A percentile compares a stretch with the other conserved stretches of the same genome.
Evolutionary conservation across 2,329 filamentous ascomycete genomes (phyloP).

Genomic region (Leptographium lundbergii): DNA sequence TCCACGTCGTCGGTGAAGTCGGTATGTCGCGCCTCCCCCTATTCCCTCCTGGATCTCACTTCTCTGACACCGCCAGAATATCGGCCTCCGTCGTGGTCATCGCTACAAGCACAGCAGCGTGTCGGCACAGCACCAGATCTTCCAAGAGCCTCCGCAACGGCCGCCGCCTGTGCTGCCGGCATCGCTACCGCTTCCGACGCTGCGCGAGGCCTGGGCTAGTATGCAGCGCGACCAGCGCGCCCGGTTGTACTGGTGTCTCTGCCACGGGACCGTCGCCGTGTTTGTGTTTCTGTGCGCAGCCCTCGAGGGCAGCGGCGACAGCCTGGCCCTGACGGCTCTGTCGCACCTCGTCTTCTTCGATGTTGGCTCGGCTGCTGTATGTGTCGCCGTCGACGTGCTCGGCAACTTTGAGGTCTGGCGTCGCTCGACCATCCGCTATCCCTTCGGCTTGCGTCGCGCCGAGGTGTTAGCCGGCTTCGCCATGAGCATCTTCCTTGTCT

Average conservation of each 20-base stretch:
- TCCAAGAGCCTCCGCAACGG: slow-evolving; percentile 77
- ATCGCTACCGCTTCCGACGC: slow-evolving; percentile 81
- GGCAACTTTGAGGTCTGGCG: slow-evolving; percentile 98
- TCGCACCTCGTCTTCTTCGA: slow-evolving; percentile 94
- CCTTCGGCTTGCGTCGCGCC: slow-evolving; percentile 81
- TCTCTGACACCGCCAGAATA: slow-evolving; percentile 41
- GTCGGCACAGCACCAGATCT: slow-evolving; percentile 80
- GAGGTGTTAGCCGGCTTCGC: slow-evolving; percentile 94
- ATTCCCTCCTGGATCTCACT: neutral
- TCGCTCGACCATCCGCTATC: slow-evolving; percentile 80
- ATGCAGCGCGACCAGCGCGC: slow-evolving; percentile 81
- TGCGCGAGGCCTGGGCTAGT: slow-evolving; percentile 75
- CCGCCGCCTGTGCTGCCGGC: slow-evolving; percentile 82
- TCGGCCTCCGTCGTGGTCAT: slow-evolving; percentile 86
- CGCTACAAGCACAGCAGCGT: slow-evolving; percentile 97
- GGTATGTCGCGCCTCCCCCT: slow-evolving; percentile 31
- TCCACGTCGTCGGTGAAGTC: slow-evolving; percentile 67
- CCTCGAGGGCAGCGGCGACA: slow-evolving; percentile 43
- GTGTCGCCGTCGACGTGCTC: slow-evolving; percentile 83
- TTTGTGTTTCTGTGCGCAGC: slow-evolving; percentile 72
- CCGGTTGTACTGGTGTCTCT: slow-evolving; percentile 78
- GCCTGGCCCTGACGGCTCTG: slow-evolving; percentile 79
- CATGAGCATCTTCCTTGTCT: slow-evolving; percentile 91
- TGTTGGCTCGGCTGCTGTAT: slow-evolving; percentile 80
- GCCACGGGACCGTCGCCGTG: slow-evolving; percentile 70